These are phyloP conservation scores for Seiridium cupressi DNA, from an alignment of 2,329 filamentous ascomycete genomes.

Conservation along the genomic window DNA sequence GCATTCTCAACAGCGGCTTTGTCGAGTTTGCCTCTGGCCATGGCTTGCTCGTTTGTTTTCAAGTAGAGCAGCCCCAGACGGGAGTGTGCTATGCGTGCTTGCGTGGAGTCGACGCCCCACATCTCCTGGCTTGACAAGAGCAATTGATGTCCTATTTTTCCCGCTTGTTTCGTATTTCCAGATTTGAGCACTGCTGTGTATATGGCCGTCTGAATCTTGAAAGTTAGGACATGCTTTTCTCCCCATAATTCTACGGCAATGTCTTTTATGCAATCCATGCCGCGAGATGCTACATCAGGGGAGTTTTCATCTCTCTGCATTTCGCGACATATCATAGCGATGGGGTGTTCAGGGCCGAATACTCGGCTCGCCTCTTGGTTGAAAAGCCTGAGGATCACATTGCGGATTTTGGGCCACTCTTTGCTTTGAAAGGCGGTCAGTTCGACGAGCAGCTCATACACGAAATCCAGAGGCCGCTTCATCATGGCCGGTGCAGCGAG, in stretches of 20 bases:
- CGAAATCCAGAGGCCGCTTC: background rate
- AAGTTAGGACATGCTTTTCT: background rate
- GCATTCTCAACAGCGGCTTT: background rate
- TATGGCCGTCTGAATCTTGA: background rate
- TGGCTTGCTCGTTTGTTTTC: background rate
- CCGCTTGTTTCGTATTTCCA: background rate
- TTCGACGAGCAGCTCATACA: background rate
- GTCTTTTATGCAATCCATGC: background rate
- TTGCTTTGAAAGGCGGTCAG: background rate
- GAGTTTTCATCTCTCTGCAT: background rate
- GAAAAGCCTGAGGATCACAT: background rate
- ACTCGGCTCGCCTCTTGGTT: constrained; percentile 1
- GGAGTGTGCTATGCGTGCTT: background rate
- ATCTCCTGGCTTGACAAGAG: background rate
- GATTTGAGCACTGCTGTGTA: background rate
- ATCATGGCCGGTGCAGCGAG: background rate
- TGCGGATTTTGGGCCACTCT: background rate
- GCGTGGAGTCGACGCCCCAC: background rate
- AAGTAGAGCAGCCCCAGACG: background rate
- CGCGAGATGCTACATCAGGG: background rate
- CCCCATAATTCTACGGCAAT: background rate
- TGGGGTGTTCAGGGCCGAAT: background rate
- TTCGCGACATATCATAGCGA: constrained; percentile 5
- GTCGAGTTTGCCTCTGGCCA: background rate
- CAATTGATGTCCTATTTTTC: background rate